phyloP scores from a whole-genome alignment of 805 yeast species.

The Maudiozyma saulgeensis region DNA sequence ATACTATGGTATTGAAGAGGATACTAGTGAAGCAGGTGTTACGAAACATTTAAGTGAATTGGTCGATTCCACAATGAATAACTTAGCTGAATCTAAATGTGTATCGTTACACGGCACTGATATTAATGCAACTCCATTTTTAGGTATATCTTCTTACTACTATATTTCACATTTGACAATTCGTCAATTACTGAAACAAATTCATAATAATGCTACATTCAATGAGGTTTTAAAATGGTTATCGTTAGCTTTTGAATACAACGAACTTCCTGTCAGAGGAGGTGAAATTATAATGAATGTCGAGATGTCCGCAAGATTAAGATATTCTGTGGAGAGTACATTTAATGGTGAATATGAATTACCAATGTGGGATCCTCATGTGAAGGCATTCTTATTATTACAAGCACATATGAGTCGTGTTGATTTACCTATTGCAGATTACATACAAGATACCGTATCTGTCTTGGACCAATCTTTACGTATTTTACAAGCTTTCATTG shows the following conservation, averaged over 20 bases:
- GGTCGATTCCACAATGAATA: slow-evolving; percentile 59
- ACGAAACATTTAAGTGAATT: slow-evolving; percentile 49
- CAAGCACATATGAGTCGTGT: slow-evolving; percentile 79
- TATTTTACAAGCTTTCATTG: slow-evolving; percentile 85
- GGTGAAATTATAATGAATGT: slow-evolving; percentile 82
- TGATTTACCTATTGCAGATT: slow-evolving; percentile 90
- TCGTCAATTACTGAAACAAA: slow-evolving; percentile 50
- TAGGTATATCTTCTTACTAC: slow-evolving; percentile 82
- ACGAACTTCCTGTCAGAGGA: slow-evolving; percentile 82
- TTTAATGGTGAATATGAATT: slow-evolving; percentile 46
- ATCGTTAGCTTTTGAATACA: slow-evolving; percentile 63
- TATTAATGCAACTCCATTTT: slow-evolving; percentile 62
- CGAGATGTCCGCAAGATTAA: slow-evolving; percentile 68
- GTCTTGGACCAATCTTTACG: slow-evolving; percentile 92
- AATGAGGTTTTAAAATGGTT: slow-evolving; percentile 38
- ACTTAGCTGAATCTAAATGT: slow-evolving; percentile 66
- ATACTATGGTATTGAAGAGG: slow-evolving; percentile 77
- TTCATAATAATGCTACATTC: slow-evolving; percentile 33
- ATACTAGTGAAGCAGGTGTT: slow-evolving; percentile 45
- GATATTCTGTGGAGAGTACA: slow-evolving; percentile 55
- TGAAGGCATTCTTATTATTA: slow-evolving; percentile 67
- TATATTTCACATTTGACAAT: slow-evolving; percentile 87
- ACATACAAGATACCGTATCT: slow-evolving; percentile 84
- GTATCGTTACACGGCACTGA: slow-evolving; percentile 40
- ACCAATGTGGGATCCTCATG: slow-evolving; percentile 75